Base-by-base conservation (phyloP, 306 rosid genomes). In the Pterocarpus macrocarpus region DNA sequence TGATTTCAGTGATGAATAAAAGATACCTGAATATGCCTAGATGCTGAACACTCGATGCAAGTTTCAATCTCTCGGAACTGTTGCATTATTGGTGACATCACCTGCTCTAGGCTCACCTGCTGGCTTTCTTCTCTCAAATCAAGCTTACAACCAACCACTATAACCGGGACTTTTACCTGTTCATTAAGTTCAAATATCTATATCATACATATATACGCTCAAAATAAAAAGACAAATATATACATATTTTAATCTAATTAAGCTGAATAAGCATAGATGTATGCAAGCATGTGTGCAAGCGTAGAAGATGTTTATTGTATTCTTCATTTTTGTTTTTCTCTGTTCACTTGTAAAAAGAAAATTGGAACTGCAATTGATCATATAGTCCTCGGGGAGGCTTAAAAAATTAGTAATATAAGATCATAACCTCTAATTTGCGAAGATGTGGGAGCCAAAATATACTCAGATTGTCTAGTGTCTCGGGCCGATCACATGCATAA, bases 81-180 rank as follows among this genome's bases (percentile, higher is more conserved):
- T 84, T 96, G 98, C 99, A 96, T 96, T 82, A 96, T 93, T 53
- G 99, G 99, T 33, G 99, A 91, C 99, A 96, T 96, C 86, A 92
- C 98, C 81, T 87, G 94, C 78, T 96, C 99, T 80, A 96, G 81
- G 94, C 97, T 96, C 84, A 92, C 87, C 75, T 89, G 97, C 84
- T 89, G 97, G 83, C 83, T 88, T 75, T 96, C 99, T 87, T 92
- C 98, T 86, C 99, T 89, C 90, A 93, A 84, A 86, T 96, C 99
- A 75, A 96, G 97, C 88, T 88, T 96, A 81, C 99, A 96, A 32
- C 99, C 99, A 15, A 93, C 99, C 64, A 92, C 98, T 81, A 96
- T 93, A 34, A 96, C 99, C 17, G 99, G 99, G 36, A 93, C 98
- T 75, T 83, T 92, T 65, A 96, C 97, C 99, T 96, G 91, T 71